Evolutionary conservation across 1,284 basidiomycete species (phyloP), one percentile per base, ranked within the genome.

Genomic region (Coniferiporia weirii): DNA sequence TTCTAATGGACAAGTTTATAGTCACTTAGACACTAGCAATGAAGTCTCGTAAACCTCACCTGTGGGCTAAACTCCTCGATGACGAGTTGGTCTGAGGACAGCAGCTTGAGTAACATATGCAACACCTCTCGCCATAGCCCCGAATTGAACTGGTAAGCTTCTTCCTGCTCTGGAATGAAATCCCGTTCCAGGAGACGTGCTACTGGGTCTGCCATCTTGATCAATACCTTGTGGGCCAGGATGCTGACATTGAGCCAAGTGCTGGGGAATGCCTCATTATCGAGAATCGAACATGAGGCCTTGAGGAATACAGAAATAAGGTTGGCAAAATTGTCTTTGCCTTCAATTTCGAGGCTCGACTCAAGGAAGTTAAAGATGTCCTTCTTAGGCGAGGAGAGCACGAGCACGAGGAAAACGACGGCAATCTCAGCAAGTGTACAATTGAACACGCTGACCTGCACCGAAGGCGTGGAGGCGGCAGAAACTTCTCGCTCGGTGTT

Each of bases 61-160:
- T 93, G 92, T 0, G 94, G 90, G 68, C 87, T 92, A 66, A 95
- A 94, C 65, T 97, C 92, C 71, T 99, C 96, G 52, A 98, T 94
- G 12, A 93, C 85, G 17, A 98, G 80, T 65, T 96, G 93, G 54
- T 94, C 89, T 7, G 93, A 96, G 2, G 91, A 91, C 19, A 97
- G 77, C 46, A 98, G 76, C 63, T 88, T 89, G 64, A 98, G 80
- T 6, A 97, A 75, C 77, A 95, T 89, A 56, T 83, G 80, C 66
- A 98, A 85, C 47, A 85, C 87, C 49, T 89, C 87, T 52, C 77
- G 82, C 96, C 96, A 99, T 6, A 98, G 74, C 15, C 76, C 75
- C 1, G 83, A 76, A 69, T 96, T 86, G 70, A 98, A 96, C 32
- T 80, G 76, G 32, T 80, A 78, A 56, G 83, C 80, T 6, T 79